Base-by-base conservation (phyloP, 164 flowering plant species). In the Nelumbo lutea region DNA sequence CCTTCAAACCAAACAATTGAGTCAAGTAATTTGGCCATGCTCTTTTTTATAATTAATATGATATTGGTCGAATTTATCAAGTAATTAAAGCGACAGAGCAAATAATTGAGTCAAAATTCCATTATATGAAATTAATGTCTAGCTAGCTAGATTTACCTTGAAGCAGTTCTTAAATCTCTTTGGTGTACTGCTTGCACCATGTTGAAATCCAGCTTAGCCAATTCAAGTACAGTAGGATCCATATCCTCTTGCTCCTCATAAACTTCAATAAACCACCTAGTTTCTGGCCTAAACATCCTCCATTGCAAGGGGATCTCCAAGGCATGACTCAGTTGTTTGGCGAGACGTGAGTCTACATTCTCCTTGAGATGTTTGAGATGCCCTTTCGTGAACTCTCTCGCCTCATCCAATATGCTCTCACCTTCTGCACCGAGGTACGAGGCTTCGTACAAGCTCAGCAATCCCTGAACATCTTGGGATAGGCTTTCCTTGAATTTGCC, bases 161-260 rank as follows among this genome's bases (percentile, higher is more conserved):
- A 73, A 15, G 75, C 4, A 2, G 72, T 59, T 48, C 44, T 69
- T 3, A 83, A 74, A 61, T 81, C 80, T 4, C 53, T 70, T 63
- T 81, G 86, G 14, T 76, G 77, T 27, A 52, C 43, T 44, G 83
- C 78, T 78, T 85, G 86, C 64, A 78, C 77, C 64, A 65, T 64
- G 57, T 84, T 84, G 75, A 80, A 84, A n/a, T 82, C 78, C 5
- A 80, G 67, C 68, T 81, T 82, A 3, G 84, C 83, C 47, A 83
- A 65, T 13, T 75, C 78, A 65, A 83, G 68, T 46, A 81, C 15
- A 63, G 0, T 6, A 7, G 61, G 69, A 52, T 79, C 59, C 57
- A 43, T 59, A 1, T 66, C 43, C 3, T 66, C 48, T 7, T 66
- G 51, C 5, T 44, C 65, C 51, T 74, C 70, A 27, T 59, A 80